Percentiles rank a stretch among this genome's conserved stretches.
Evolutionary conservation across 441 rosid genomes (phyloP).

Genomic region (Biscutella laevigata): DNA sequence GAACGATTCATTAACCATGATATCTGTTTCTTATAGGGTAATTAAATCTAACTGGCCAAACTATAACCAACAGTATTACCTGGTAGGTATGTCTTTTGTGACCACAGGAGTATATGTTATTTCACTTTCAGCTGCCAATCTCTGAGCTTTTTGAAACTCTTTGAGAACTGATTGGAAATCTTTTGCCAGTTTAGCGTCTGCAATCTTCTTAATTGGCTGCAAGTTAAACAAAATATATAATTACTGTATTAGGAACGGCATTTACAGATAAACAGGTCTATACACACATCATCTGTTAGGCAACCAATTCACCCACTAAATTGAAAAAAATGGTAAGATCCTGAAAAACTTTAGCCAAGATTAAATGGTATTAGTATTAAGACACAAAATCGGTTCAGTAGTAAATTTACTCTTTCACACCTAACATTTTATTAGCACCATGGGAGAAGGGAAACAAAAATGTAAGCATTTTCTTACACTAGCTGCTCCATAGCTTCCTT

Average conservation of each 20-base stretch:
- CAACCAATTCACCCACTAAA: background rate
- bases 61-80: constrained; percentile 27
- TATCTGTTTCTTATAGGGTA: background rate
- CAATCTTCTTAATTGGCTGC: constrained; percentile 70
- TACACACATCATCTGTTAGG: background rate
- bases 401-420: background rate
- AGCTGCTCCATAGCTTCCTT: constrained; percentile 52
- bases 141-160: constrained; percentile 78
- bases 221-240: constrained; percentile 6
- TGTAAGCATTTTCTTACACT: constrained; percentile 34
- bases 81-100: constrained; percentile 42
- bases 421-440: background rate
- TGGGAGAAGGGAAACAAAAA: background rate
- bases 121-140: constrained; percentile 78
- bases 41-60: background rate
- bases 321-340: background rate
- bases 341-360: background rate
- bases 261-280: background rate
- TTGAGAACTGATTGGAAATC: constrained; percentile 64
- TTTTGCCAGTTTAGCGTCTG: constrained; percentile 75
- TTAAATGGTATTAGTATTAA: background rate
- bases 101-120: constrained; percentile 45
- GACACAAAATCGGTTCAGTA: background rate
- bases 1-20: background rate
- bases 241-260: background rate